Evolutionary conservation across 129 eudicot species (phyloP).

Genomic region (Lonicera japonica): DNA sequence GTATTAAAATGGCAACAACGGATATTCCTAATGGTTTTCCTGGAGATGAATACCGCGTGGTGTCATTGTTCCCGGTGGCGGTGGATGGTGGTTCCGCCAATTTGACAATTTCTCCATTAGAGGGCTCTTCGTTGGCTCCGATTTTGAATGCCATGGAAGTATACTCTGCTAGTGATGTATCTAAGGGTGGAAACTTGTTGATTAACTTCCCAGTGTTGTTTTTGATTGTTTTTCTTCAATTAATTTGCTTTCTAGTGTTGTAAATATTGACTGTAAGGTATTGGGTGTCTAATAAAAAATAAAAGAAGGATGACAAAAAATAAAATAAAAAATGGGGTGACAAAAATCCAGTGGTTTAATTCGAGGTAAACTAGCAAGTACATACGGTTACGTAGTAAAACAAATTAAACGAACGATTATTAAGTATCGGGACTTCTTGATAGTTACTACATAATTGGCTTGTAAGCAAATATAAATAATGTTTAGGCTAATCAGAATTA

Average conservation of each 20-base stretch:
- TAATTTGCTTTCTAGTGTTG: background rate
- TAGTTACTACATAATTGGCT: too few species aligned
- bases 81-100: background rate
- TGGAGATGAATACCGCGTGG: background rate
- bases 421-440: too few species aligned
- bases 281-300: too few species aligned
- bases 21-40: background rate
- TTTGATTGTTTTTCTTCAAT: background rate
- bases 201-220: background rate
- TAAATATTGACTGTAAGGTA: background rate
- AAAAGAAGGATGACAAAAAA: too few species aligned
- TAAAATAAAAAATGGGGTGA: too few species aligned
- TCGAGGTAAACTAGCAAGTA: too few species aligned
- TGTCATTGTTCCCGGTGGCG: background rate
- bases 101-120: slow-evolving; percentile 3
- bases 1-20: background rate
- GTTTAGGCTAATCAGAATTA: too few species aligned
- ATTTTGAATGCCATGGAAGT: slow-evolving; percentile 8
- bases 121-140: background rate
- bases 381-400: too few species aligned
- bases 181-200: background rate
- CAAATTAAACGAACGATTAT: too few species aligned
- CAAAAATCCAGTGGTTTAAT: too few species aligned
- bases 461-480: too few species aligned
- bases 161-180: background rate